Conservation (phyloP, 768 basidiomycete species). For the Cystofilobasidium bisporidii region DNA sequence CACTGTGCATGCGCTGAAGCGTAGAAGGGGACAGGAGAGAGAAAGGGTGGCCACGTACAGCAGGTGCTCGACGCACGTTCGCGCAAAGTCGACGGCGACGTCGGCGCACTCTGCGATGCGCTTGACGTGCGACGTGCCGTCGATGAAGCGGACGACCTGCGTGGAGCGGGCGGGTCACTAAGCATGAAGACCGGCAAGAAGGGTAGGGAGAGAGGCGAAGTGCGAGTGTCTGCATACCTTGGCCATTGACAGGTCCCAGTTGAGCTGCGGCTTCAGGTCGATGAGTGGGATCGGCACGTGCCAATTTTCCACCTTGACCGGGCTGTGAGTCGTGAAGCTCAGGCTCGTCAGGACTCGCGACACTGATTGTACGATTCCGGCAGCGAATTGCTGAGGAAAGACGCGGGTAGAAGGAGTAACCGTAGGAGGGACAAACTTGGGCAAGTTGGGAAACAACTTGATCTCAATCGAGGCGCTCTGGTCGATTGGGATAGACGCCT, state of each 20-base stretch:
- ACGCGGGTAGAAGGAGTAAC: neutral
- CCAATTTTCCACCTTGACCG: constrained; percentile 82
- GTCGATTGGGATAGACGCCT: constrained; percentile 82
- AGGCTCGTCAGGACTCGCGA: neutral
- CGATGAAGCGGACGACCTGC: constrained; percentile 51
- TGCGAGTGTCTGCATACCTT: constrained; percentile 47
- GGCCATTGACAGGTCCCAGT: constrained; percentile 92
- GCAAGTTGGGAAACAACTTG: constrained; percentile 88
- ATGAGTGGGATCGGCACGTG: constrained; percentile 86
- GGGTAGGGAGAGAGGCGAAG: neutral
- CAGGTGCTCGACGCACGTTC: constrained; percentile 81
- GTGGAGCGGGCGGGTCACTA: too few species aligned
- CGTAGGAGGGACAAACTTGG: constrained; percentile 16
- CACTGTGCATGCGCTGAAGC: too few species aligned
- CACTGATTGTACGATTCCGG: too few species aligned
- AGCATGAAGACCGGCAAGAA: too few species aligned
- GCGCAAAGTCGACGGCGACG: constrained; percentile 69
- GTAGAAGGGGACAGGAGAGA: too few species aligned
- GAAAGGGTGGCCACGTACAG: constrained; percentile 54
- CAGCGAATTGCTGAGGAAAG: too few species aligned
- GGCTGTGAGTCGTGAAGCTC: constrained; percentile 49
- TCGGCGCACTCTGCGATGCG: constrained; percentile 86
- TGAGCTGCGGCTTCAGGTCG: constrained; percentile 70
- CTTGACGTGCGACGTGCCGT: constrained; percentile 84
- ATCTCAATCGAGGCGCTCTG: constrained; percentile 88